These are phyloP conservation scores for Coffea eugenioides DNA, from an alignment of 257 asterid species.

Conservation along the genomic window DNA sequence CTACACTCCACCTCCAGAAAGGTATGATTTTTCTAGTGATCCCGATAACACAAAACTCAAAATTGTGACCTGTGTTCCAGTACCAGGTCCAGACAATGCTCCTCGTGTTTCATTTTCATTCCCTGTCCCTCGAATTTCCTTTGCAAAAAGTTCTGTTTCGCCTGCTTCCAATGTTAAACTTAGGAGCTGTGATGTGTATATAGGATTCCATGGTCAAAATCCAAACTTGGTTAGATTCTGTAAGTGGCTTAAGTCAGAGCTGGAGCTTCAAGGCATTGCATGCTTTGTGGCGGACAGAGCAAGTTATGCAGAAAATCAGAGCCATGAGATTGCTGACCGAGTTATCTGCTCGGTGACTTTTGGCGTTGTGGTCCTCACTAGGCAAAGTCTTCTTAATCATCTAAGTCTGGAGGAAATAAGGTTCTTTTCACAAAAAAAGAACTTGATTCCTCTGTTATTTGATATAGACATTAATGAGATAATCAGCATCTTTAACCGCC, in stretches of 20 bases:
- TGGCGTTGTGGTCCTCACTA: conserved; percentile 67
- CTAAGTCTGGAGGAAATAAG: conserved; percentile 68
- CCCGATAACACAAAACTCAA: conserved; percentile 50
- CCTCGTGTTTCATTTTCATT: conserved; percentile 83
- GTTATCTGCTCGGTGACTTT: conserved; percentile 76
- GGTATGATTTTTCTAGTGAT: conserved; percentile 40
- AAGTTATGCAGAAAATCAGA: conserved; percentile 67
- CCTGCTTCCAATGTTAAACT: conserved; percentile 75
- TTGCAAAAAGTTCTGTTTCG: conserved; percentile 63
- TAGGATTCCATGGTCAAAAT: conserved; percentile 73
- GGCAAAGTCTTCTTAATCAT: conserved; percentile 51
- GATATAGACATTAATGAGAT: conserved; percentile 52
- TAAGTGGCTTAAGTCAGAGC: conserved; percentile 89
- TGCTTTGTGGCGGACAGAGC: conserved; percentile 83
- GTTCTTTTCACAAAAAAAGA: conserved; percentile 83
- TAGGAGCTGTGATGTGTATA: conserved; percentile 83
- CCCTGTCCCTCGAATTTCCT: conserved; percentile 76
- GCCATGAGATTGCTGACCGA: conserved; percentile 85
- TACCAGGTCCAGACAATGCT: conserved; percentile 37
- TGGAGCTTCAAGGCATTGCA: conserved; percentile 88
- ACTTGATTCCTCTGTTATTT: conserved; percentile 73
- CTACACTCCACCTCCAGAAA: conserved; percentile 73
- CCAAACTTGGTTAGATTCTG: conserved; percentile 68
- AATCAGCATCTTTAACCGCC: conserved; percentile 31
- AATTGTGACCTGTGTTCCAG: conserved; percentile 61